Evolutionary conservation across 345 rosid species (phyloP).

Genomic region (Sisymbrium irio): DNA sequence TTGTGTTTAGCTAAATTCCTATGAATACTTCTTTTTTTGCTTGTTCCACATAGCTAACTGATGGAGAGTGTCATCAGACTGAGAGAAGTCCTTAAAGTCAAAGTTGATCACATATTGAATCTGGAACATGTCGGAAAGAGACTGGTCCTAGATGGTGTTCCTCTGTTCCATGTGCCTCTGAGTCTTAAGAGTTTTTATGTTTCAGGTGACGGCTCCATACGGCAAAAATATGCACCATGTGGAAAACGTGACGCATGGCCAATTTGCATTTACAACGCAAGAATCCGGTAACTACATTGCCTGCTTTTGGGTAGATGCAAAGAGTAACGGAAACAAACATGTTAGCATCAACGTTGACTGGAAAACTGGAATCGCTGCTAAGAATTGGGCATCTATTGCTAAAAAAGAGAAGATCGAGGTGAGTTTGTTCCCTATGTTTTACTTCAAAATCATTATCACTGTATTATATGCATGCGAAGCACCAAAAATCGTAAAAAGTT

Average conservation of each 20-base stretch:
- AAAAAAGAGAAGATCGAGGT: constrained; percentile 88
- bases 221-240: constrained; percentile 61
- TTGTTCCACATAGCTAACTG: no score
- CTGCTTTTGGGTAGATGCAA: constrained; percentile 66
- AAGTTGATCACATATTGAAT: background rate
- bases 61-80: background rate
- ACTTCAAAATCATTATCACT: background rate
- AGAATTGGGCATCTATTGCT: constrained; percentile 94
- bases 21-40: background rate
- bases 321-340: constrained; percentile 27
- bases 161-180: background rate
- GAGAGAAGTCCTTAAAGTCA: background rate
- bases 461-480: no score
- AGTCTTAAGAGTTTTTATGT: background rate
- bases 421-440: constrained; percentile 15
- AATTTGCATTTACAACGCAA: constrained; percentile 81
- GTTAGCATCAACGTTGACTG: constrained; percentile 60
- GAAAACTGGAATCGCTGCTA: constrained; percentile 90
- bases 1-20: background rate
- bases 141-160: background rate
- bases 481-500: background rate
- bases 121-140: background rate
- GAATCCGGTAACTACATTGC: constrained; percentile 83
- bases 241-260: constrained; percentile 71
- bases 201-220: constrained; percentile 78